phyloP scores from a whole-genome alignment of 176 grass and related monocot species.

The Oryza brachyantha region DNA sequence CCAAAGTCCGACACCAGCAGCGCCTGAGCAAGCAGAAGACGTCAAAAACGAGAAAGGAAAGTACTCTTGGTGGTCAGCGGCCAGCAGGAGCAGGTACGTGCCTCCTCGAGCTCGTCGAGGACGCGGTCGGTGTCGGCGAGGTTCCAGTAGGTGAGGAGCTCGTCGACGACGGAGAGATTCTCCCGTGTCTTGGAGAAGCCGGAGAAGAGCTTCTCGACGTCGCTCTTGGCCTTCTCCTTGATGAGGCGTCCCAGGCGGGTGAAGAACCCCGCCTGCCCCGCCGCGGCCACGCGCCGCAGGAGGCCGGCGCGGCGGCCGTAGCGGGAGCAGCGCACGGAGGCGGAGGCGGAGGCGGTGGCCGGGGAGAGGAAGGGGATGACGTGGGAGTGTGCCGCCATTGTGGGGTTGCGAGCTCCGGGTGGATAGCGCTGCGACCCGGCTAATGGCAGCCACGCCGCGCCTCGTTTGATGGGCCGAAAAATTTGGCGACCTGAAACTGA shows the following conservation, averaged over 20 bases:
- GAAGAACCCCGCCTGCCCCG: slow-evolving; percentile 96
- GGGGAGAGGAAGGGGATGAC: slow-evolving; percentile 50
- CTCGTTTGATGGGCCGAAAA: no score
- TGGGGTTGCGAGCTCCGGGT: slow-evolving; percentile 26
- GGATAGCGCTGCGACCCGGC: slow-evolving; percentile 16
- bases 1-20: slow-evolving; percentile 96
- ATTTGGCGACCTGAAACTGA: background rate
- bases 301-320: background rate
- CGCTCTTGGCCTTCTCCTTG: slow-evolving; percentile 99
- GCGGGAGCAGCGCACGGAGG: background rate
- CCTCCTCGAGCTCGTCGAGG: slow-evolving; percentile 96
- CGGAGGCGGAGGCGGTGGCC: slow-evolving; percentile 36
- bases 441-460: no score
- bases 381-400: slow-evolving; percentile 67
- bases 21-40: slow-evolving; percentile 41
- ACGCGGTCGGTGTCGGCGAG: slow-evolving; percentile 90
- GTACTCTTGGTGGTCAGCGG: no score
- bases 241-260: slow-evolving; percentile 86
- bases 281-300: slow-evolving; percentile 45
- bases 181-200: slow-evolving; percentile 98
- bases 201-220: slow-evolving; percentile 96
- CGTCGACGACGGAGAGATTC: slow-evolving; percentile 90
- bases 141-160: slow-evolving; percentile 99
- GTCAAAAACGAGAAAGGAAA: background rate
- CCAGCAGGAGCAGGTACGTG: background rate